Evolutionary conservation across 495 filamentous ascomycete genomes (phyloP), one percentile per base, ranked within the genome.

Genomic region (Jackrogersella minutella): DNA sequence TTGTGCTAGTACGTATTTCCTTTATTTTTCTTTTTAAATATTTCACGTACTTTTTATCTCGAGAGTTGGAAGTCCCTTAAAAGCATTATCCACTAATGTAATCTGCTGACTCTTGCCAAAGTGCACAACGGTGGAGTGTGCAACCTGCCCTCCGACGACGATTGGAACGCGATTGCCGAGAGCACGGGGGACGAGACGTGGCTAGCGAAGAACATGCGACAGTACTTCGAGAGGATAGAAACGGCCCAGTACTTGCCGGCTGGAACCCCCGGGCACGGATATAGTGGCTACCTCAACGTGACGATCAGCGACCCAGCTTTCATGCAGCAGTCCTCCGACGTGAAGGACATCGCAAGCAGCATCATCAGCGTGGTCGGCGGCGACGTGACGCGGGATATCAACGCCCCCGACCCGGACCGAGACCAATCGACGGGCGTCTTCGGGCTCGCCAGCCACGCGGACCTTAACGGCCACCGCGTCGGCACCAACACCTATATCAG

Each of bases 71-170:
- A n/a, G n/a, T n/a, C n/a, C n/a, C n/a, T n/a, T n/a, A n/a, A n/a
- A n/a, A n/a, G n/a, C n/a, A n/a, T n/a, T n/a, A n/a, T n/a, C n/a
- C n/a, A n/a, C n/a, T n/a, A n/a, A n/a, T n/a, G n/a, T n/a, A n/a
- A 30, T 14, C 16, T 31, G 26, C 44, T 49, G 7, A 49, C 14
- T 49, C n/a, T 14, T 17, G 13, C 22, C 21, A 2, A 49, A 60
- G 57, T 80, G 77, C 79, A 82, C 63, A 83, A 83, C 43, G 81
- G 74, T 13, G 78, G 76, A 6, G 75, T 82, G 0, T 78, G 75
- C 33, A 62, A 75, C 3, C 40, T 81, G 10, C 80, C 80, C 13
- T 73, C 75, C 8, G 78, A 80, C 26, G 76, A 78, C 11, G 80
- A 83, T 62, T 83, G 80, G 80, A 66, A 82, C 52, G 62, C 76